Conservation (phyloP, 345 rosid species). For the Eutrema yunnanense region DNA sequence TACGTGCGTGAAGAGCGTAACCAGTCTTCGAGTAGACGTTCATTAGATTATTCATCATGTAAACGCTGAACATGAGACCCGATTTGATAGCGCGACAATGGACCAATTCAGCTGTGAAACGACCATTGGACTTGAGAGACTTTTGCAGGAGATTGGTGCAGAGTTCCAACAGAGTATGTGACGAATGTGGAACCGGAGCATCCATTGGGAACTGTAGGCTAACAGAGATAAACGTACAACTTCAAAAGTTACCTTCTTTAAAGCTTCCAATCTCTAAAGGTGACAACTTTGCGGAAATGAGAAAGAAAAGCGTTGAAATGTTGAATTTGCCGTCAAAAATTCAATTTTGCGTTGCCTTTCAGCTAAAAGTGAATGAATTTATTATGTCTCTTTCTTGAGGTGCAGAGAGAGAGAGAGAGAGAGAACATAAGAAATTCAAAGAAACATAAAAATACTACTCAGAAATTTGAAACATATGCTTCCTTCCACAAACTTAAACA, state of each 20-base stretch:
- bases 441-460: too few species aligned
- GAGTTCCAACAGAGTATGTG: constrained; percentile 29
- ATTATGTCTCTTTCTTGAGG: background rate
- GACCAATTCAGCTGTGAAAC: constrained; percentile 42
- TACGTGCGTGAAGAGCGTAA: constrained; percentile 38
- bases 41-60: constrained; percentile 63
- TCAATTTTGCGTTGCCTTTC: too few species aligned
- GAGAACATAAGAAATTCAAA: too few species aligned
- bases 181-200: constrained; percentile 12
- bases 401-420: too few species aligned
- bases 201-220: constrained; percentile 16
- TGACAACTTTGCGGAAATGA: background rate
- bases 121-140: constrained; percentile 41
- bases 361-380: too few species aligned
- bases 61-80: constrained; percentile 55
- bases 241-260: background rate
- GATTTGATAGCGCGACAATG: constrained; percentile 68
- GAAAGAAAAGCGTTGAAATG: background rate
- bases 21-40: constrained; percentile 53
- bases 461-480: too few species aligned
- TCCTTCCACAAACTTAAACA: too few species aligned
- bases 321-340: background rate
- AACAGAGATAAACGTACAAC: background rate
- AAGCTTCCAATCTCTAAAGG: background rate
- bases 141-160: constrained; percentile 49